phyloP scores from a whole-genome alignment of 768 basidiomycete species.

The Phlebiopsis flavidoalba region DNA sequence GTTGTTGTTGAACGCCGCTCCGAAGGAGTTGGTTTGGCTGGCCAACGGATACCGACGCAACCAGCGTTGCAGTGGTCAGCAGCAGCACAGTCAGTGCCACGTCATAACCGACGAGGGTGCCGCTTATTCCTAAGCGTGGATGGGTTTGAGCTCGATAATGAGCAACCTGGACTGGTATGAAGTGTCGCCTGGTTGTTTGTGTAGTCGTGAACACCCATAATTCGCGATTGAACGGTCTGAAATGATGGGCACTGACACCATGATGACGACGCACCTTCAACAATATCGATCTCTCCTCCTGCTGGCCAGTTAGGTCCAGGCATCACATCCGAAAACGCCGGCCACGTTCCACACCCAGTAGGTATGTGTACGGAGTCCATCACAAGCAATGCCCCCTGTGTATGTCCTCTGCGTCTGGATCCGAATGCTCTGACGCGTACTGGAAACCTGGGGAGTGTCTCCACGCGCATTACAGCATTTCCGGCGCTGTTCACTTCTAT shows the following conservation, averaged over 20 bases:
- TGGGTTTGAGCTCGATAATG: slow-evolving; percentile 43
- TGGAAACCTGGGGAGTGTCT: slow-evolving; percentile 70
- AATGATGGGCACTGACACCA: neutral
- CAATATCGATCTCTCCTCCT: slow-evolving; percentile 75
- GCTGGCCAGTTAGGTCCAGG: slow-evolving; percentile 59
- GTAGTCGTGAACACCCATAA: slow-evolving; percentile 63
- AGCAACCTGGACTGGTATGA: slow-evolving; percentile 71
- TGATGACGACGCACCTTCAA: slow-evolving; percentile 49
- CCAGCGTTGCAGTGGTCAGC: slow-evolving; percentile 33
- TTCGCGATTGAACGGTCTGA: too few relatives aligned
- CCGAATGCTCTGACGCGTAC: slow-evolving; percentile 69
- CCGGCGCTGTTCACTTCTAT: slow-evolving; percentile 62
- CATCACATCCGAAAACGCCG: slow-evolving; percentile 33
- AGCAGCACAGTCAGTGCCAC: slow-evolving; percentile 68
- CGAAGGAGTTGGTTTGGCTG: slow-evolving; percentile 57
- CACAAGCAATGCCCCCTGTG: slow-evolving; percentile 64
- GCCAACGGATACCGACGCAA: slow-evolving; percentile 32
- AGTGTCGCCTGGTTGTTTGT: slow-evolving; percentile 79
- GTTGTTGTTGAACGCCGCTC: slow-evolving; percentile 75
- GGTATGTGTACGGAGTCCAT: slow-evolving; percentile 89
- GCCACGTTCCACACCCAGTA: slow-evolving; percentile 85
- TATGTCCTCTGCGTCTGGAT: slow-evolving; percentile 59
- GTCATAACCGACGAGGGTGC: slow-evolving; percentile 62
- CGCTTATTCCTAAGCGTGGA: slow-evolving; percentile 51
- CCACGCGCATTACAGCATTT: slow-evolving; percentile 83